These are phyloP conservation scores for Erigeron canadensis DNA, from an alignment of 129 eudicot genomes.

Conservation along the genomic window DNA sequence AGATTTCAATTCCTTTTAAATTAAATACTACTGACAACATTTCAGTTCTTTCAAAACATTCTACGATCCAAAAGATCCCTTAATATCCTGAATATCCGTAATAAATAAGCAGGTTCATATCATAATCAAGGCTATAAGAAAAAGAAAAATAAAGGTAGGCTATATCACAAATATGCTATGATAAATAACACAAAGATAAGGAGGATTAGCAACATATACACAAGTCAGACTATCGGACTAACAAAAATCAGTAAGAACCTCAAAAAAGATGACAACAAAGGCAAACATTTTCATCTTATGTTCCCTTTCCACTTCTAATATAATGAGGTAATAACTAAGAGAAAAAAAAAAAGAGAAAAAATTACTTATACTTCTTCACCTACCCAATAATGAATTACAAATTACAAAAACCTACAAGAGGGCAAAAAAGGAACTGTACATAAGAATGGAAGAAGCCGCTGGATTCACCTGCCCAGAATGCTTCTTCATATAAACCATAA, in stretches of 20 bases:
- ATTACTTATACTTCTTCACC: conserved; percentile 38
- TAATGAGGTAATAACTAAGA: conserved; percentile 18
- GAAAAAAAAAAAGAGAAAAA: conserved; percentile 1
- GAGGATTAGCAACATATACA: conserved; percentile 28
- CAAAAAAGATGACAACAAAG: conserved; percentile 21
- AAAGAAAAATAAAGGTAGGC: background rate
- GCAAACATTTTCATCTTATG: conserved; percentile 25
- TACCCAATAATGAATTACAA: conserved; percentile 57
- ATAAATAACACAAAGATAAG: conserved; percentile 5
- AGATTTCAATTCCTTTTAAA: too few species aligned
- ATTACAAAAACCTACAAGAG: conserved; percentile 47
- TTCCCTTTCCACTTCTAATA: conserved; percentile 34
- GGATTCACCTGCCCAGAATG: conserved; percentile 21
- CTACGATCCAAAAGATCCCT: too few species aligned
- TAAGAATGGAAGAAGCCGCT: conserved; percentile 56
- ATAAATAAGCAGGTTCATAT: too few species aligned
- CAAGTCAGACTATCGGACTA: conserved; percentile 20
- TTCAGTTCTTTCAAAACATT: too few species aligned
- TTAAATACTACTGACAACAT: too few species aligned
- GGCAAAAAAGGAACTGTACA: conserved; percentile 60
- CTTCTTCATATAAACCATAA: conserved; percentile 15
- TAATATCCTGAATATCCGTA: too few species aligned
- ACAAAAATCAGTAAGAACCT: conserved; percentile 11
- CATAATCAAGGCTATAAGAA: background rate
- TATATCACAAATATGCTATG: conserved; percentile 16